phyloP scores from a whole-genome alignment of 2,329 filamentous ascomycete species.

The Exophiala mesophila region DNA sequence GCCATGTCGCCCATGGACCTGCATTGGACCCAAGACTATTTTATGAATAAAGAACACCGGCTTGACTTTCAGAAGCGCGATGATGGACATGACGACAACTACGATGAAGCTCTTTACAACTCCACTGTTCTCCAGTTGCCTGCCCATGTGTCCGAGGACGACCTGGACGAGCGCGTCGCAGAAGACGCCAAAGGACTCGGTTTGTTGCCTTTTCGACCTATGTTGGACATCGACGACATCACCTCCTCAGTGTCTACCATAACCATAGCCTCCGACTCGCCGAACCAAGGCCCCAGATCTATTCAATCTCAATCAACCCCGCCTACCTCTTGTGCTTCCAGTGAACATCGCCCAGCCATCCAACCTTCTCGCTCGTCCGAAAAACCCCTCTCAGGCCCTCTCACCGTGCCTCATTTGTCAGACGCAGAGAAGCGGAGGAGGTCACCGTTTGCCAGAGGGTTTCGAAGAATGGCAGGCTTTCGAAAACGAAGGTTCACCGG shows the following conservation, averaged over 20 bases:
- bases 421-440: slow-evolving; percentile 19
- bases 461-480: slow-evolving; percentile 21
- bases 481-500: slow-evolving; percentile 21
- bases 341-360: slow-evolving; percentile 20
- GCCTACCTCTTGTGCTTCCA: slow-evolving; percentile 25
- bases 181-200: slow-evolving; percentile 37
- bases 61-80: not conserved
- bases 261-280: slow-evolving; percentile 23
- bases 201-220: slow-evolving; percentile 34
- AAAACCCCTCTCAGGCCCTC: slow-evolving; percentile 7
- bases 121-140: slow-evolving; percentile 33
- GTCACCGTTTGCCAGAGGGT: slow-evolving; percentile 22
- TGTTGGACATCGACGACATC: slow-evolving; percentile 33
- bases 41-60: not conserved
- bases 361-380: slow-evolving; percentile 14
- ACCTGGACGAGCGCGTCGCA: slow-evolving; percentile 35
- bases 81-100: slow-evolving; percentile 15
- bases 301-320: slow-evolving; percentile 27
- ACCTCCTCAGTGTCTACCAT: slow-evolving; percentile 26
- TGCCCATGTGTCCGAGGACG: slow-evolving; percentile 35
- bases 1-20: slow-evolving; percentile 6
- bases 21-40: slow-evolving; percentile 12
- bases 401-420: slow-evolving; percentile 10
- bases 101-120: slow-evolving; percentile 37
- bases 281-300: slow-evolving; percentile 20